Evolutionary conservation across 2,329 filamentous ascomycete species (phyloP).

Genomic region (Pseudogymnoascus pannorum): DNA sequence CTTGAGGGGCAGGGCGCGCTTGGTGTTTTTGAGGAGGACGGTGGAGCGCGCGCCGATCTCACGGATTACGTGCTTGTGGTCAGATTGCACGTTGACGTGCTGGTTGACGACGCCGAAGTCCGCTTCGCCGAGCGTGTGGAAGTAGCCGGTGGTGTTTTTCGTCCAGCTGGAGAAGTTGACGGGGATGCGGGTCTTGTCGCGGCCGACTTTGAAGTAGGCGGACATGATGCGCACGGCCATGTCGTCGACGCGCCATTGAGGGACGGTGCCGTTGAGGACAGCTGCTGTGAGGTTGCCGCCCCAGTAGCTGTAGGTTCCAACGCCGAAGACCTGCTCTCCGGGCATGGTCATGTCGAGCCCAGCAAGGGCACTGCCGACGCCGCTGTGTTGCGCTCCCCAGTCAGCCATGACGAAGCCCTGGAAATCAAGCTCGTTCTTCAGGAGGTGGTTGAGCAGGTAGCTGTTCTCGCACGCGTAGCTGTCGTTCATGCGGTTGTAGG

Average conservation of each 20-base stretch:
- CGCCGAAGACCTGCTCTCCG: slow-evolving; percentile 71
- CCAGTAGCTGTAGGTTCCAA: slow-evolving; percentile 52
- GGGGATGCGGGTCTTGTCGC: slow-evolving; percentile 31
- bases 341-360: slow-evolving; percentile 88
- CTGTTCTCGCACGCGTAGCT: slow-evolving; percentile 76
- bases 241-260: slow-evolving; percentile 81
- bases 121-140: slow-evolving; percentile 55
- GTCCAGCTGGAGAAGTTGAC: slow-evolving; percentile 92
- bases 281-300: slow-evolving; percentile 82
- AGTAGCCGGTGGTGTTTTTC: slow-evolving; percentile 62
- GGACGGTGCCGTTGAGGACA: slow-evolving; percentile 81
- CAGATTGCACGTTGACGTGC: slow-evolving; percentile 73
- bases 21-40: slow-evolving; percentile 80
- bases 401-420: slow-evolving; percentile 77
- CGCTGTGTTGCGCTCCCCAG: slow-evolving; percentile 69
- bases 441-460: slow-evolving; percentile 63
- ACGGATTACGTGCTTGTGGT: slow-evolving; percentile 68
- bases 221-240: slow-evolving; percentile 82
- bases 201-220: slow-evolving; percentile 59
- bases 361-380: slow-evolving; percentile 57
- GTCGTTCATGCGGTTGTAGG: slow-evolving; percentile 77
- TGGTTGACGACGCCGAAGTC: slow-evolving; percentile 65
- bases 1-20: slow-evolving; percentile 65
- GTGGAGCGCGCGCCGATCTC: slow-evolving; percentile 72
- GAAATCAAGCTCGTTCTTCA: slow-evolving; percentile 76